Evolutionary conservation across 2,329 filamentous ascomycete species (phyloP).

Genomic region (Fusarium denticulatum): DNA sequence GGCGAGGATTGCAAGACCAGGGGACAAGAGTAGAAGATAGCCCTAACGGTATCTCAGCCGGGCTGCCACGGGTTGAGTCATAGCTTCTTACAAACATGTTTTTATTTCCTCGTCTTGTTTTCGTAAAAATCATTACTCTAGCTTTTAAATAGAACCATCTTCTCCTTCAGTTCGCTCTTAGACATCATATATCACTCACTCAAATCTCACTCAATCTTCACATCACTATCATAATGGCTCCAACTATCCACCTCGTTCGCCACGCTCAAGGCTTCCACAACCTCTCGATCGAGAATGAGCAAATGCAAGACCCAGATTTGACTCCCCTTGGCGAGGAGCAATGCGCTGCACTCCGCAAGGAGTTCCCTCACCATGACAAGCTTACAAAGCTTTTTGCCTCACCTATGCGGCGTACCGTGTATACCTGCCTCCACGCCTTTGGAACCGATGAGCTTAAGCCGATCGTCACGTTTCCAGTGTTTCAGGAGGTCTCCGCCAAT

Average conservation of each 20-base stretch:
- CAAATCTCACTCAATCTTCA: neutral
- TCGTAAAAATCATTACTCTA: neutral
- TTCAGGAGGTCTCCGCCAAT: constrained; percentile 80
- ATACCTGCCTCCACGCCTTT: constrained; percentile 79
- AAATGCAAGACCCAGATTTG: constrained; percentile 79
- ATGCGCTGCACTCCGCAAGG: constrained; percentile 69
- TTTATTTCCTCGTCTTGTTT: neutral
- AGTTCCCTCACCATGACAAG: constrained; percentile 72
- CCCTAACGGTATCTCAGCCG: no score
- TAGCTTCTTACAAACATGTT: constrained; percentile 4
- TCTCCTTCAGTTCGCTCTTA: neutral
- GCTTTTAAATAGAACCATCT: neutral
- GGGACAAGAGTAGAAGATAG: no score
- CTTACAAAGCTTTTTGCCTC: constrained; percentile 80
- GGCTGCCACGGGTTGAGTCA: no score
- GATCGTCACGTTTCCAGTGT: constrained; percentile 75
- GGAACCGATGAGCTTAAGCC: constrained; percentile 56
- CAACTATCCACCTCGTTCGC: constrained; percentile 73
- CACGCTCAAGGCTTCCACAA: constrained; percentile 87
- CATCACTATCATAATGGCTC: constrained; percentile 53
- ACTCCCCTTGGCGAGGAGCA: constrained; percentile 81
- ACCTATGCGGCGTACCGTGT: constrained; percentile 81
- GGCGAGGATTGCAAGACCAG: no score
- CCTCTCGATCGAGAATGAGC: constrained; percentile 73
- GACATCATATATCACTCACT: constrained; percentile 5